A percentile compares a stretch with the other conserved stretches of the same genome.
Evolutionary conservation across 2,329 filamentous ascomycete species (phyloP).

Genomic region (Orbilia javanica): DNA sequence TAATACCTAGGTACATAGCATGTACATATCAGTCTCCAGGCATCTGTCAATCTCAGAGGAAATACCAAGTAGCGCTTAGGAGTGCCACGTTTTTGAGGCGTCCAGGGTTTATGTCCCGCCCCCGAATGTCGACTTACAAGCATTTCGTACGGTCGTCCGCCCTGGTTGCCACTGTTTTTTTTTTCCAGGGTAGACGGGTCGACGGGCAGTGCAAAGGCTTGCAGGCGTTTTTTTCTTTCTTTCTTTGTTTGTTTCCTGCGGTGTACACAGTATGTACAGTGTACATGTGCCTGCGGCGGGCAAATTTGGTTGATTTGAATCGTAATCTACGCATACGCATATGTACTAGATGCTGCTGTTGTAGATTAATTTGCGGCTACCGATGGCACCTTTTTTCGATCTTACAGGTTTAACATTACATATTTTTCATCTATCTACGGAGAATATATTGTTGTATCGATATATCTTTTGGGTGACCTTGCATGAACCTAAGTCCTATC

Average conservation of each 20-base stretch:
- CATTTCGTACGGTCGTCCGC: neutral
- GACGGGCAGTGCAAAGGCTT: neutral
- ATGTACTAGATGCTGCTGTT: too few species aligned
- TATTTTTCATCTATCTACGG: conserved; percentile 19
- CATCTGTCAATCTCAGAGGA: conserved; percentile 57
- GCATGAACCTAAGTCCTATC: neutral
- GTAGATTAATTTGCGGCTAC: conserved; percentile 18
- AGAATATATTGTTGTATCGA: conserved; percentile 1
- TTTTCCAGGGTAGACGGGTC: conserved; percentile 12
- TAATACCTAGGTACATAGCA: too few species aligned
- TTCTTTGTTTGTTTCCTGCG: too few species aligned
- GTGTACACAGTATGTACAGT: too few species aligned
- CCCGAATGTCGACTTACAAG: neutral
- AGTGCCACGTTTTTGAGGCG: conserved; percentile 56
- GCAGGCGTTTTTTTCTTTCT: too few species aligned
- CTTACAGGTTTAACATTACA: conserved; percentile 4
- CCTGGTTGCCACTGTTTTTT: neutral
- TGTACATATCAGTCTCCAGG: conserved; percentile 4
- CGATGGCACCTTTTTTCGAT: neutral
- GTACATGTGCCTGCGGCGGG: neutral
- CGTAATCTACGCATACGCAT: neutral
- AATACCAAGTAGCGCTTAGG: conserved; percentile 48
- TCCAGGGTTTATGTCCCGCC: conserved; percentile 31
- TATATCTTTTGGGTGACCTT: neutral
- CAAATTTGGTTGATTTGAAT: conserved; percentile 16